phyloP scores from a whole-genome alignment of 345 rosid species.

The Eucalyptus urophylla region DNA sequence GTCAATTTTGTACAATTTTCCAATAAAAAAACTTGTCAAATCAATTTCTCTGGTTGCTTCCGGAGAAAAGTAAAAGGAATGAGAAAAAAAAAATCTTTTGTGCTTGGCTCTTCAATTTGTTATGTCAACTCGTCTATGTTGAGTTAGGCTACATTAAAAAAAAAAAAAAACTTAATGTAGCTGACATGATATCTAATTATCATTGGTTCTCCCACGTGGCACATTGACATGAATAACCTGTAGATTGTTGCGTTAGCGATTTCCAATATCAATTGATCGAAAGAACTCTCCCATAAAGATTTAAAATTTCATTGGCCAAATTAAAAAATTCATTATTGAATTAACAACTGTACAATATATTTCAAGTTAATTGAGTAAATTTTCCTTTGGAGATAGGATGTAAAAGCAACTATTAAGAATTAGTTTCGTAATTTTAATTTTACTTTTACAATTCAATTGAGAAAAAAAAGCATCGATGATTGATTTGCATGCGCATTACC shows the following conservation, averaged over 20 bases:
- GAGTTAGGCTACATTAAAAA: too few species aligned
- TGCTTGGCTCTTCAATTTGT: too few species aligned
- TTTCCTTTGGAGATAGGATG: not conserved
- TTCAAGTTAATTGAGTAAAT: not conserved
- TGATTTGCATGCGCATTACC: not conserved
- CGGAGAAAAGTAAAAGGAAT: not conserved
- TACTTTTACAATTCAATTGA: not conserved
- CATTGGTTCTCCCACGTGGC: fast-evolving
- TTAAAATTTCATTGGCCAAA: not conserved
- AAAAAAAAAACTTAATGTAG: too few species aligned
- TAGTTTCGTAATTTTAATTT: not conserved
- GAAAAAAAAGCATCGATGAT: not conserved
- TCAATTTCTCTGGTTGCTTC: not conserved
- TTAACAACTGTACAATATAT: not conserved
- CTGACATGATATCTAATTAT: not conserved
- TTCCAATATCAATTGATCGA: fast-evolving
- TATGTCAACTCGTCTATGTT: too few species aligned
- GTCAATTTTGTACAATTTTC: not conserved
- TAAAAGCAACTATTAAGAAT: not conserved
- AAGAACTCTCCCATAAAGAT: fast-evolving
- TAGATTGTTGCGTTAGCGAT: fast-evolving
- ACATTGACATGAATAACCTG: fast-evolving
- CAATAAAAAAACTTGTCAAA: not conserved
- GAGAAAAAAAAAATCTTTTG: not conserved
- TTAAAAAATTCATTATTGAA: not conserved